Evolutionary conservation across 208 protist genomes (phyloP).

Genomic region (Cochliopodium minus): DNA sequence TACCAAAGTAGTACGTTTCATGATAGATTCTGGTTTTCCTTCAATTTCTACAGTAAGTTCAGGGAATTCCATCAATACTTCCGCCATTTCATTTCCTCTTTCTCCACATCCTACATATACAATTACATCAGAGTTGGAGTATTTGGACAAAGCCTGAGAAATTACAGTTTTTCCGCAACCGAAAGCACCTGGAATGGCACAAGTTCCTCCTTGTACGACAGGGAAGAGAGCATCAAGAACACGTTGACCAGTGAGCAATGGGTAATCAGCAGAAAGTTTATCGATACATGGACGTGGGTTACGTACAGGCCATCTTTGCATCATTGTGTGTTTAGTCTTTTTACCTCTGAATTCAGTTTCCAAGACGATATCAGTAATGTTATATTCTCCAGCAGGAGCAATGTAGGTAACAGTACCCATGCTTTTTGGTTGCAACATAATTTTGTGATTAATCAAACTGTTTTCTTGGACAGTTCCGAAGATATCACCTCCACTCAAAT

Average conservation of each 20-base stretch:
- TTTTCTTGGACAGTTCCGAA: constrained; percentile 87
- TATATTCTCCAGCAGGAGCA: constrained; percentile 72
- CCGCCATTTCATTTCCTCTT: constrained; percentile 99
- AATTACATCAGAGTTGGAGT: constrained; percentile 98
- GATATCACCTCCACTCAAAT: constrained; percentile 86
- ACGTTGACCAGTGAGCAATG: constrained; percentile 96
- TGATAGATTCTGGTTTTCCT: constrained; percentile 89
- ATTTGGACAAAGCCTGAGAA: constrained; percentile 99
- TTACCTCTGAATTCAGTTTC: constrained; percentile 58
- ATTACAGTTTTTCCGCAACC: constrained; percentile 99
- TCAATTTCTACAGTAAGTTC: constrained; percentile 66
- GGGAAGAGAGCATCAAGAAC: constrained; percentile 97
- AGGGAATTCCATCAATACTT: constrained; percentile 99
- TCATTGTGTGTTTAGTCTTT: constrained; percentile 65
- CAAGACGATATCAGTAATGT: constrained; percentile 63
- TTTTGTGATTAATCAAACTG: constrained; percentile 74
- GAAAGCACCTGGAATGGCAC: constrained; percentile 98
- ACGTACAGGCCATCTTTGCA: constrained; percentile 91
- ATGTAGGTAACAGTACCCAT: constrained; percentile 76
- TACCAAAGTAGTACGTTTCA: constrained; percentile 98
- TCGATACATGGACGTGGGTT: constrained; percentile 66
- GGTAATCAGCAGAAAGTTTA: constrained; percentile 84
- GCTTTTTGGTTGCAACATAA: constrained; percentile 82
- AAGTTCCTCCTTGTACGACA: constrained; percentile 95
- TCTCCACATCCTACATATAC: constrained; percentile 99